Percentiles rank a stretch among this genome's conserved stretches.
phyloP scores from a whole-genome alignment of 108 stramenopile species.

The Skeletonema grethae region DNA sequence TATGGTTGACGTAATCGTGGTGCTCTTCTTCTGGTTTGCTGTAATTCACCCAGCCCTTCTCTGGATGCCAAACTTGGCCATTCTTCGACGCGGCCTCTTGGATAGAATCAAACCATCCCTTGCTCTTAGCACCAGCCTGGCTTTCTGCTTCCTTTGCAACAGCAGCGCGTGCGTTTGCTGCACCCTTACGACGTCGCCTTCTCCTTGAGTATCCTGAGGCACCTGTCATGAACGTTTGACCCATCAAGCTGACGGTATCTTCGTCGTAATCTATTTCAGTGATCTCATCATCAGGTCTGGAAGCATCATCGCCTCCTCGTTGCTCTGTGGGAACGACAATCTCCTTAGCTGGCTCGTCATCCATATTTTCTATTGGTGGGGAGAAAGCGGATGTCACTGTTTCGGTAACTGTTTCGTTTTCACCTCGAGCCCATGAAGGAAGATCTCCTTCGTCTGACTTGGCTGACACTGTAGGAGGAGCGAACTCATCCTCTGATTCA shows the following conservation, averaged over 20 bases:
- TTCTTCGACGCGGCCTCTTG: constrained; percentile 57
- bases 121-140: constrained; percentile 32
- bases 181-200: constrained; percentile 71
- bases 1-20: constrained; percentile 8
- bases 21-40: constrained; percentile 40
- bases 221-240: constrained; percentile 44
- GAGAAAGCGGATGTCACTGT: not conserved
- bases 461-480: constrained; percentile 6
- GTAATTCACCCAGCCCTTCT: constrained; percentile 71
- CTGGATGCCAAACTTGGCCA: constrained; percentile 70
- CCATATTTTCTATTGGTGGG: not conserved
- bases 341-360: constrained; percentile 9
- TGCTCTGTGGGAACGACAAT: constrained; percentile 15
- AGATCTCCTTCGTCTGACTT: constrained; percentile 12
- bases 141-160: constrained; percentile 54
- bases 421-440: constrained; percentile 10
- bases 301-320: not conserved
- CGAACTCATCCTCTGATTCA: constrained; percentile 32
- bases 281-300: not conserved
- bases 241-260: constrained; percentile 37
- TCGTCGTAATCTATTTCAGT: constrained; percentile 16
- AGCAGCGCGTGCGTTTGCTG: constrained; percentile 53
- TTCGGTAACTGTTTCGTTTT: not conserved
- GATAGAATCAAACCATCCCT: constrained; percentile 81
- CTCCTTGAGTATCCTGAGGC: constrained; percentile 43